Percentiles rank a stretch among this genome's conserved stretches.
Conservation (phyloP, 176 grass and related monocot species). For the Phoenix dactylifera region DNA sequence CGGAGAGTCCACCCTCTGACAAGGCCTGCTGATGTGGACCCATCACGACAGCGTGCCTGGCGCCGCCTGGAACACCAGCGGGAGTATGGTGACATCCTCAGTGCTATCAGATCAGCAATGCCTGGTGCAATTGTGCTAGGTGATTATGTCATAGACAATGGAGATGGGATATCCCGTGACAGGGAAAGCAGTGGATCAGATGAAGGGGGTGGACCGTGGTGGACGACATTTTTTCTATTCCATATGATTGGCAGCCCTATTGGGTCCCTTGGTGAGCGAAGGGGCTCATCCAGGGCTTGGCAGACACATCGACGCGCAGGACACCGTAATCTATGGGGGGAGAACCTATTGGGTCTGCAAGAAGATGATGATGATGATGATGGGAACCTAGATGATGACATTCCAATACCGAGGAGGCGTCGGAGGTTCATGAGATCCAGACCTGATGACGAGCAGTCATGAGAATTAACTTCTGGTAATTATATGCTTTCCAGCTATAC, state of each 20-base stretch:
- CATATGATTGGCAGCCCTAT: constrained; percentile 46
- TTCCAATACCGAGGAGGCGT: constrained; percentile 45
- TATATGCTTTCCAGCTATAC: constrained; percentile 3
- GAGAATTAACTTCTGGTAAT: constrained; percentile 18
- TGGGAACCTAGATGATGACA: constrained; percentile 40
- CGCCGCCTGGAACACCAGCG: constrained; percentile 62
- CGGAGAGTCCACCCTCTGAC: constrained; percentile 54
- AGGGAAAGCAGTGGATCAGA: constrained; percentile 23
- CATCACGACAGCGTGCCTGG: constrained; percentile 51
- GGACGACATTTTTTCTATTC: constrained; percentile 66
- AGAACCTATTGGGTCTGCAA: constrained; percentile 64
- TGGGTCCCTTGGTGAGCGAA: constrained; percentile 41
- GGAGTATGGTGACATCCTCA: constrained; percentile 63
- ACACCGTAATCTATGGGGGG: constrained; percentile 58
- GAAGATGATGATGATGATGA: constrained; percentile 35
- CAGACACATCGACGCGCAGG: constrained; percentile 37
- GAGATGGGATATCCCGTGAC: constrained; percentile 33
- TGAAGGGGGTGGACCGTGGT: constrained; percentile 42
- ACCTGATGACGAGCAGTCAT: constrained; percentile 31
- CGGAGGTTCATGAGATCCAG: constrained; percentile 48
- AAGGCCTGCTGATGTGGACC: constrained; percentile 58
- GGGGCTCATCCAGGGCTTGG: constrained; percentile 28
- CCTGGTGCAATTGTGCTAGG: constrained; percentile 66
- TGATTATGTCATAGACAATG: constrained; percentile 63
- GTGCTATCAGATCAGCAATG: constrained; percentile 69